Conservation (phyloP, 202 grass and related monocot genomes). For the Brachypodium distachyon region DNA sequence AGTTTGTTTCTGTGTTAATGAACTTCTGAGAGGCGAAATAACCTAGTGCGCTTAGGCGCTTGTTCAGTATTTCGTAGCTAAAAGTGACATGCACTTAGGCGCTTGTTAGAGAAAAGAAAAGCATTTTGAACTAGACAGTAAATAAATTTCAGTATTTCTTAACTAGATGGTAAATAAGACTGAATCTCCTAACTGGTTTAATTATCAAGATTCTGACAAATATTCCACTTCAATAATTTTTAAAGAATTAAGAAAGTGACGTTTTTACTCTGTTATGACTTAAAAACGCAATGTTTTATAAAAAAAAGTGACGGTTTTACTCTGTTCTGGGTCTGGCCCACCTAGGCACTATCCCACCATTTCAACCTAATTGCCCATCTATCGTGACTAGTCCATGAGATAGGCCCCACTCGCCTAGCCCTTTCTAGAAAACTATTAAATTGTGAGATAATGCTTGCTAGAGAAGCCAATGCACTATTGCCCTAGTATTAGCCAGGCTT, state of each 20-base stretch:
- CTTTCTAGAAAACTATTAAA: neutral
- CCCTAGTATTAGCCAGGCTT: neutral
- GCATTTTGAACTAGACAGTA: too few species aligned
- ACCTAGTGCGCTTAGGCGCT: too few species aligned
- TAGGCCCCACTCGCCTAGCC: neutral
- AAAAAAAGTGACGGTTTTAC: neutral
- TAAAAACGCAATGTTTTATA: too few species aligned
- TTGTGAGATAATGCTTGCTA: neutral
- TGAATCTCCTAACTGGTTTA: neutral
- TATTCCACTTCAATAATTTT: too few species aligned
- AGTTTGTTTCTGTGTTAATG: neutral
- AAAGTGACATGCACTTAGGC: too few species aligned
- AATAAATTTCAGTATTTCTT: too few species aligned
- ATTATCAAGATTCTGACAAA: constrained; percentile 13
- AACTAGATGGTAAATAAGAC: constrained; percentile 7
- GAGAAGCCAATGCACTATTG: neutral
- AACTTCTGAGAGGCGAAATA: neutral
- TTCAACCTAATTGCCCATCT: neutral
- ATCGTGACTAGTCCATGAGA: neutral
- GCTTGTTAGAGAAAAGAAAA: too few species aligned
- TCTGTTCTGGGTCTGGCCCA: too few species aligned
- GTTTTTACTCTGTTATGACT: neutral
- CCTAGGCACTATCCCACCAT: neutral
- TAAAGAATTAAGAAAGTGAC: neutral
- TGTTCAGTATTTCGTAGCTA: too few species aligned